Evolutionary conservation across 2,329 filamentous ascomycete genomes (phyloP).

Genomic region (Xylariales sp.): DNA sequence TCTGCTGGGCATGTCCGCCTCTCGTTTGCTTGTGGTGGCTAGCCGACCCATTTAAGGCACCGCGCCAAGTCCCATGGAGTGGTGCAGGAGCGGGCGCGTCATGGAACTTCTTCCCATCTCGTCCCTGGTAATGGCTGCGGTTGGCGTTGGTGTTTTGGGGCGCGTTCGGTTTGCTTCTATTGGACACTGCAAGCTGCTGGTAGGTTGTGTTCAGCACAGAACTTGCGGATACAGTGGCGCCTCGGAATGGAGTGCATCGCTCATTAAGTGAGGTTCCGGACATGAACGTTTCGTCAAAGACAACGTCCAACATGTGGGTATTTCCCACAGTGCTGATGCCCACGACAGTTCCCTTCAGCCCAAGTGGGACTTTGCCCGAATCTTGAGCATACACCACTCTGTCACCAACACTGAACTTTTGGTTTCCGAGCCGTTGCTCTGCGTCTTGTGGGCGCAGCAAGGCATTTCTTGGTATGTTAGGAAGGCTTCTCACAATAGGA

Average conservation of each 20-base stretch:
- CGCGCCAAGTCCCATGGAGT: conserved; percentile 53
- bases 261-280: conserved; percentile 89
- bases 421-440: conserved; percentile 85
- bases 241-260: conserved; percentile 87
- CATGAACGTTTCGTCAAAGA: conserved; percentile 96
- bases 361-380: conserved; percentile 92
- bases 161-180: conserved; percentile 15
- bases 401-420: conserved; percentile 80
- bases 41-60: conserved; percentile 47
- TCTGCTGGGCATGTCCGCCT: conserved; percentile 19
- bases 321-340: conserved; percentile 86
- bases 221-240: conserved; percentile 84
- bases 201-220: conserved; percentile 84
- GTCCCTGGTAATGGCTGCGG: conserved; percentile 25
- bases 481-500: conserved; percentile 64
- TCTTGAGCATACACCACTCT: conserved; percentile 90
- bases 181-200: conserved; percentile 70
- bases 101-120: conserved; percentile 45
- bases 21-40: conserved; percentile 23
- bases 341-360: conserved; percentile 86
- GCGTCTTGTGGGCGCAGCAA: conserved; percentile 91
- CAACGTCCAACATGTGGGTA: conserved; percentile 78
- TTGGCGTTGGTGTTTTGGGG: conserved; percentile 36
- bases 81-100: conserved; percentile 52
- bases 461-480: conserved; percentile 78